These are phyloP conservation scores for Coemansia javaensis DNA, from an alignment of 192 early-diverging fungal genomes.

Conservation along the genomic window DNA sequence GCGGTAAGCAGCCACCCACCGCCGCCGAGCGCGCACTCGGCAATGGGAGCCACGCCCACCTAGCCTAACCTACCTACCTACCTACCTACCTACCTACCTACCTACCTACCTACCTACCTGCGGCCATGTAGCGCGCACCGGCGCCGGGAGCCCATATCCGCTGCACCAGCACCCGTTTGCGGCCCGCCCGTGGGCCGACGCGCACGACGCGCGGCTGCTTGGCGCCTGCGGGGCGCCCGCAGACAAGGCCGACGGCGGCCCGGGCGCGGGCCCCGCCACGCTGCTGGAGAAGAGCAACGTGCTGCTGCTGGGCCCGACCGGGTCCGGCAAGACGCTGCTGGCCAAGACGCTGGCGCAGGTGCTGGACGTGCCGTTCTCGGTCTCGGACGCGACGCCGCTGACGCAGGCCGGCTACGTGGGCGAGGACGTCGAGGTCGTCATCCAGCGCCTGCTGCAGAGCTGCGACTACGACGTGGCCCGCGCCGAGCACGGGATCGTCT, in stretches of 20 bases:
- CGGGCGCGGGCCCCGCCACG: constrained; percentile 18
- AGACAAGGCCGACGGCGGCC: not conserved
- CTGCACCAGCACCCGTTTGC: constrained; percentile 37
- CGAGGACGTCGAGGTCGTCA: constrained; percentile 84
- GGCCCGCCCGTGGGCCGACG: constrained; percentile 39
- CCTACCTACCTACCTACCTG: not conserved
- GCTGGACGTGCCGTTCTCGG: constrained; percentile 81
- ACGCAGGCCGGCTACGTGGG: constrained; percentile 90
- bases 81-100: too few species aligned
- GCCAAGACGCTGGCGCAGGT: constrained; percentile 78
- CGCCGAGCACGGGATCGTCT: constrained; percentile 82
- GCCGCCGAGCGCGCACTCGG: too few species aligned
- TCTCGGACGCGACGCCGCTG: constrained; percentile 87
- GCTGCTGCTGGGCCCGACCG: constrained; percentile 78
- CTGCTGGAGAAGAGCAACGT: constrained; percentile 89
- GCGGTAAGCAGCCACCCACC: not conserved
- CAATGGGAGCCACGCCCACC: too few species aligned
- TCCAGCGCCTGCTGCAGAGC: constrained; percentile 78
- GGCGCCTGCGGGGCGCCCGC: not conserved
- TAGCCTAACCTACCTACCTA: too few species aligned
- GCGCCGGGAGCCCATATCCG: constrained; percentile 33
- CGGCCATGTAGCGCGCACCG: constrained; percentile 14
- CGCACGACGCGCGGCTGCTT: constrained; percentile 10
- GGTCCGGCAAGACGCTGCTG: constrained; percentile 79
- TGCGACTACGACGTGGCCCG: constrained; percentile 82